Base-by-base conservation (phyloP, 2,329 filamentous ascomycete species). In the Aspergillus sp. region DNA sequence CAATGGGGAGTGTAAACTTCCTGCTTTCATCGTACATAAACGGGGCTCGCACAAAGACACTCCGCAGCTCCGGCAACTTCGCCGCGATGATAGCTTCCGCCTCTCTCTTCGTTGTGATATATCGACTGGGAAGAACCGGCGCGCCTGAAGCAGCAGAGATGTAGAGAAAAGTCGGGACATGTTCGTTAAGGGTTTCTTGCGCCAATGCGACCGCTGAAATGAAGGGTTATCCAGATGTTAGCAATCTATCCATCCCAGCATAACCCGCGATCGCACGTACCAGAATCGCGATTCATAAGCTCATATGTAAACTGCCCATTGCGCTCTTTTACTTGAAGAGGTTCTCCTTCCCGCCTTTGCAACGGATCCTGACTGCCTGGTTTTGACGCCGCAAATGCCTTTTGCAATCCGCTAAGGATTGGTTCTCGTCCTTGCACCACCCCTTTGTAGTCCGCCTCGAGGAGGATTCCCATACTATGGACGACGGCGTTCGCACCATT, bases 371-470 rank as follows among this genome's bases (percentile, higher is more conserved):
- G 86, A 59, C 86, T 84, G 71, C 78, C 81, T 23, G 76, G 68
- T 66, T 88, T 89, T 2, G 84, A 83, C 1, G 86, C 75, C 54
- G 88, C 87, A 75, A 98, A 96, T 25, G 92, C 91, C 69, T 89
- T 88, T 63, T 86, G 85, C 13, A 99, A 80, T 1, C 92, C 94
- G 6, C 86, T 78, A 55, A 96, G 78, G n/a, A 92, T 87, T 0
- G 90, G 92, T 70, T 96, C 93, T 62, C 86, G 87, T 54, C 95
- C 95, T 19, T 87, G 89, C 25, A 99, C 75, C 15, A 96, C 89
- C 67, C 90, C 90, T 79, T 99, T 99, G 86, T 99, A 99, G 81
- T 99, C 95, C 53, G 93, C 92, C 81, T 99, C 95, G 8, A 99
- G 86, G 17, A 99, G 84, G 69, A 99, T 97, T 8, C 95, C 95